Base-by-base conservation (phyloP, 306 rosid genomes). In the Rosa lucieae region DNA sequence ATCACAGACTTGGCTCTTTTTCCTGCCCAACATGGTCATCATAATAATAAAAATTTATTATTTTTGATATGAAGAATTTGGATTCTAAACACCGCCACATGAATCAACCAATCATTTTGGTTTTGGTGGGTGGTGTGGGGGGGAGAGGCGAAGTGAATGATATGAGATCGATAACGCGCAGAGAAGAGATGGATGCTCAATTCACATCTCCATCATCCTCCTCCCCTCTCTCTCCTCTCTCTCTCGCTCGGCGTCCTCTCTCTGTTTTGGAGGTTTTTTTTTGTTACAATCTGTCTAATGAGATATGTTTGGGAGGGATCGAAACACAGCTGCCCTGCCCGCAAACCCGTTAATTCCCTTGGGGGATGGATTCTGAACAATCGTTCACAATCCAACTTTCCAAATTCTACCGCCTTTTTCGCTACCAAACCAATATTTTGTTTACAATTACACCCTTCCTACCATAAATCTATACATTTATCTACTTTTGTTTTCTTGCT, bases 1-100 rank as follows among this genome's bases (percentile, higher is more conserved):
- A 58, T 74, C 82, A 84, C 79, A 58, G 52, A 59, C 84, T 12
- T 49, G 83, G 63, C 35, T 53, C 77, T 26, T 78, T 11, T 59
- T 65, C 53, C 42, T 67, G 46, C 63, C 72, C 4, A 55, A 55
- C 84, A 84, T 84, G 1, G 12, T 46, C 59, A 53, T 53, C 2
- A 0, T 61, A 61, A 58, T 21, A 21, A 58, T 58, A 21, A 21
- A 10, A 21, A 26, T 29, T 1, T 23, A 10, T 1, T 63, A 9
- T 11, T 29, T 32, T 13, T 26, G 3, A 29, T 29, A 12, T 13
- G 18, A 29, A 11, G 20, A 63, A 4, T 61, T 63, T 63, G 9
- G 68, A 14, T 63, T 63, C 39, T 39, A 23, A 61, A 23, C 17
- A 61, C 35, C 42, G 8, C 42, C 9, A 9, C 20, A 29, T 4